Evolutionary conservation across 2,329 filamentous ascomycete genomes (phyloP).

Genomic region (Monosporascus sp.): DNA sequence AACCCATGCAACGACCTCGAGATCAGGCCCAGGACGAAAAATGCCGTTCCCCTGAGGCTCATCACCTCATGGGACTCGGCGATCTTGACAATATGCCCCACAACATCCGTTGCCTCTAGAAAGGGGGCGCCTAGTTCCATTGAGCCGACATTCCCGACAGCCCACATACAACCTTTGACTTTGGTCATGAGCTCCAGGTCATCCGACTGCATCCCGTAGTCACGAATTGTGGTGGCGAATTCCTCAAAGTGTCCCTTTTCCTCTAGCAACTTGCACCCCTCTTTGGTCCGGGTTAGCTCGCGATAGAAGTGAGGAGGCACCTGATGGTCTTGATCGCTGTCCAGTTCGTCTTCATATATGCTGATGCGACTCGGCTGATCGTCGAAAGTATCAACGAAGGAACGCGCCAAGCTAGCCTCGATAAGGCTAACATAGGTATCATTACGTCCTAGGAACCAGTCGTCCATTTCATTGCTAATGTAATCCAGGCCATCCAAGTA

Average conservation of each 20-base stretch:
- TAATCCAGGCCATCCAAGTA: constrained; percentile 96
- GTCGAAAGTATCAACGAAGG: constrained; percentile 64
- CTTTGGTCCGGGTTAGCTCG: constrained; percentile 84
- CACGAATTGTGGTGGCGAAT: constrained; percentile 81
- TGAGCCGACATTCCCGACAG: constrained; percentile 93
- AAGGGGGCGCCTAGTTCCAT: constrained; percentile 97
- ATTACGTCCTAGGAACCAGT: constrained; percentile 97
- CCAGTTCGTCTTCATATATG: constrained; percentile 51
- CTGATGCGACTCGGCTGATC: constrained; percentile 52
- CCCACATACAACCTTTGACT: constrained; percentile 96
- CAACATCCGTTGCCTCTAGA: constrained; percentile 82
- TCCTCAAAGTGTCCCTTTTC: constrained; percentile 96
- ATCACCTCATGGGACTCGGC: constrained; percentile 84
- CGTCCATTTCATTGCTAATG: constrained; percentile 99
- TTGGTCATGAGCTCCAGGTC: constrained; percentile 84
- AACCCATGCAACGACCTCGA: constrained; percentile 88
- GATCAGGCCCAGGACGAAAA: constrained; percentile 90
- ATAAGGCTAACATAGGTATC: constrained; percentile 93
- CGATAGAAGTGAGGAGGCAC: constrained; percentile 98
- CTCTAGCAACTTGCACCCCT: constrained; percentile 83
- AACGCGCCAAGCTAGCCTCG: constrained; percentile 87
- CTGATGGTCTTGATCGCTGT: constrained; percentile 50
- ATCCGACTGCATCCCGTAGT: constrained; percentile 78
- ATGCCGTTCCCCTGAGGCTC: constrained; percentile 90
- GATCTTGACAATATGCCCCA: constrained; percentile 80